Percentiles rank a stretch among this genome's conserved stretches.
phyloP scores from a whole-genome alignment of 164 flowering plant genomes.

The Hamamelis virginiana region DNA sequence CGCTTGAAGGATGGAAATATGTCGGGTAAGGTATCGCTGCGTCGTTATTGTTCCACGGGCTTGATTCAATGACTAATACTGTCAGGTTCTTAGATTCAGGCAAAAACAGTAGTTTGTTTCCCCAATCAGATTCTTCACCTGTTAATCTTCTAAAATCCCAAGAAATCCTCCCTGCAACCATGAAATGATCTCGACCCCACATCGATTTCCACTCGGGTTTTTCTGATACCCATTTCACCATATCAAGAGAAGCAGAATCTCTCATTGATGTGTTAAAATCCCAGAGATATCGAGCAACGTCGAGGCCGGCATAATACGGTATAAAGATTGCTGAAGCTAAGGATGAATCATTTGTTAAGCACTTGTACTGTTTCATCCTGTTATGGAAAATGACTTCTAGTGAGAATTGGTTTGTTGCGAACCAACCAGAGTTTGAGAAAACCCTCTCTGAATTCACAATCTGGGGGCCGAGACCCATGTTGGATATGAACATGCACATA shows the following conservation, averaged over 20 bases:
- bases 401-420: conserved; percentile 61
- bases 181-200: conserved; percentile 71
- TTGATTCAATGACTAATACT: conserved; percentile 49
- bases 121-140: conserved; percentile 54
- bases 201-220: conserved; percentile 57
- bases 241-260: conserved; percentile 37
- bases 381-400: conserved; percentile 68
- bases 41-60: conserved; percentile 57
- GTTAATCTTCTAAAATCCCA: conserved; percentile 65
- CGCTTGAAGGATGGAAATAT: conserved; percentile 69
- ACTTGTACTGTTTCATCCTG: conserved; percentile 68
- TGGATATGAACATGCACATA: conserved; percentile 54
- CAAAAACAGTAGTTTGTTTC: conserved; percentile 50
- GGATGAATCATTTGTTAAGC: conserved; percentile 59
- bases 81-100: conserved; percentile 63
- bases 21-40: conserved; percentile 76
- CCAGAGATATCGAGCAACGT: conserved; percentile 57
- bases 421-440: conserved; percentile 58
- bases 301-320: conserved; percentile 74
- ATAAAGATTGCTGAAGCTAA: conserved; percentile 64
- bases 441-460: conserved; percentile 36
- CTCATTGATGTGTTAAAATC: conserved; percentile 24
- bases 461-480: conserved; percentile 57
- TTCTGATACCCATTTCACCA: conserved; percentile 45
- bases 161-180: conserved; percentile 64